These are phyloP conservation scores for Zelonia costaricensis DNA, from an alignment of 208 protist genomes.

Conservation along the genomic window DNA sequence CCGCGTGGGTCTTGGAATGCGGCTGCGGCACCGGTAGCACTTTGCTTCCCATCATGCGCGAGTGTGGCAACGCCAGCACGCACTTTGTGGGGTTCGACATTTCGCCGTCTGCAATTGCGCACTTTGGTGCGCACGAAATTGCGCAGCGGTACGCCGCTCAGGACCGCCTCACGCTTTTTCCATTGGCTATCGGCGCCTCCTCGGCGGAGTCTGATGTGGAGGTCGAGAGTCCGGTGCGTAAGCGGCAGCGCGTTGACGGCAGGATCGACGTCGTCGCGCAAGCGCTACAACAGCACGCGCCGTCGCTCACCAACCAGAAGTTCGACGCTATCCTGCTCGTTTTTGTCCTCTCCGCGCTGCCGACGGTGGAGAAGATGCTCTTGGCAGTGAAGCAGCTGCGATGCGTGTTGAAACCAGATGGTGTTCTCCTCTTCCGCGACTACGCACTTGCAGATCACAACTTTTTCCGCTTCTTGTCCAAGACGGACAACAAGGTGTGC, in stretches of 20 bases:
- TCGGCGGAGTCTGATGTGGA: background rate
- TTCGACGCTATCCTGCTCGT: constrained; percentile 69
- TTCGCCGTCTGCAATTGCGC: constrained; percentile 39
- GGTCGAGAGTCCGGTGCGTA: constrained; percentile 1
- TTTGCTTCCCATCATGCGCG: constrained; percentile 62
- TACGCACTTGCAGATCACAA: constrained; percentile 82
- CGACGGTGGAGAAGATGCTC: constrained; percentile 57
- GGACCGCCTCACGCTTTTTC: constrained; percentile 37
- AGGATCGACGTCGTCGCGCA: constrained; percentile 17
- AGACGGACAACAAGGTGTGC: constrained; percentile 31
- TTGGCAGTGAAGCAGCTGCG: constrained; percentile 42
- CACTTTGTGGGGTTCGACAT: constrained; percentile 77
- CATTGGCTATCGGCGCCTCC: constrained; percentile 27
- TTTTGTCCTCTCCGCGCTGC: constrained; percentile 84
- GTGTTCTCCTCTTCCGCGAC: constrained; percentile 71
- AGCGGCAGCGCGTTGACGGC: constrained; percentile 24
- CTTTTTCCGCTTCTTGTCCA: constrained; percentile 73
- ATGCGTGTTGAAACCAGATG: constrained; percentile 41
- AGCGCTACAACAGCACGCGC: constrained; percentile 21
- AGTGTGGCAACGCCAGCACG: constrained; percentile 32
- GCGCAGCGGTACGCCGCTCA: constrained; percentile 28
- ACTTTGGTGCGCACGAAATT: constrained; percentile 47
- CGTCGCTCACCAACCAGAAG: constrained; percentile 13
- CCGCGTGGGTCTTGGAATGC: constrained; percentile 56
- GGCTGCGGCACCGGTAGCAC: constrained; percentile 81